Percentiles rank a stretch among this genome's conserved stretches.
phyloP scores from a whole-genome alignment of 306 rosid genomes.

The Pyrus communis region DNA sequence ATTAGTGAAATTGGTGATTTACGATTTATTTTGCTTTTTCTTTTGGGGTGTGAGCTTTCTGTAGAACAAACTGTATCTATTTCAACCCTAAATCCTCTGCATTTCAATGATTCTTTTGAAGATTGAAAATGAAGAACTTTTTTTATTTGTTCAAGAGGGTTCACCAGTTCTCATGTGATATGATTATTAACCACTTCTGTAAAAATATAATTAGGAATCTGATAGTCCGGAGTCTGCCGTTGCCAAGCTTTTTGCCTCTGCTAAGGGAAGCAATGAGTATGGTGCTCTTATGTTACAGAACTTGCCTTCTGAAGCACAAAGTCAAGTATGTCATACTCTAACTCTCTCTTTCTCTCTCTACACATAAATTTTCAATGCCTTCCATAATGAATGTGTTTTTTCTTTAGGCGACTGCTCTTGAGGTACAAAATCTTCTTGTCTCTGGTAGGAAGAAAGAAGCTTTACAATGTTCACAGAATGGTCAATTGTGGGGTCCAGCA shows the following conservation, averaged over 20 bases:
- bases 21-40: background rate
- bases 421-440: conserved; percentile 65
- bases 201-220: conserved; percentile 34
- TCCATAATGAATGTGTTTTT: conserved; percentile 6
- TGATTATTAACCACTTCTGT: conserved; percentile 9
- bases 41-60: background rate
- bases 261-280: conserved; percentile 37
- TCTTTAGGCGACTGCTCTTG: conserved; percentile 56
- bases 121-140: background rate
- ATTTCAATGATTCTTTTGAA: background rate
- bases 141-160: background rate
- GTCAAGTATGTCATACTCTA: conserved; percentile 26
- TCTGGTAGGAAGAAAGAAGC: conserved; percentile 63
- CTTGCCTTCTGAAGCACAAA: conserved; percentile 56
- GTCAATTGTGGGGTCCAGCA: conserved; percentile 83
- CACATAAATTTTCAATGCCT: background rate
- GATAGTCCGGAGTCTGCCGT: conserved; percentile 57
- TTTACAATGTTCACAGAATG: conserved; percentile 58
- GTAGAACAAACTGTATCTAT: background rate
- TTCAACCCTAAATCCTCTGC: background rate
- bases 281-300: conserved; percentile 40
- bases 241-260: conserved; percentile 57
- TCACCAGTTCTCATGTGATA: background rate
- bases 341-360: background rate
- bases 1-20: background rate